phyloP scores from a whole-genome alignment of 495 filamentous ascomycete species.

The Aspergillus haitiensis region DNA sequence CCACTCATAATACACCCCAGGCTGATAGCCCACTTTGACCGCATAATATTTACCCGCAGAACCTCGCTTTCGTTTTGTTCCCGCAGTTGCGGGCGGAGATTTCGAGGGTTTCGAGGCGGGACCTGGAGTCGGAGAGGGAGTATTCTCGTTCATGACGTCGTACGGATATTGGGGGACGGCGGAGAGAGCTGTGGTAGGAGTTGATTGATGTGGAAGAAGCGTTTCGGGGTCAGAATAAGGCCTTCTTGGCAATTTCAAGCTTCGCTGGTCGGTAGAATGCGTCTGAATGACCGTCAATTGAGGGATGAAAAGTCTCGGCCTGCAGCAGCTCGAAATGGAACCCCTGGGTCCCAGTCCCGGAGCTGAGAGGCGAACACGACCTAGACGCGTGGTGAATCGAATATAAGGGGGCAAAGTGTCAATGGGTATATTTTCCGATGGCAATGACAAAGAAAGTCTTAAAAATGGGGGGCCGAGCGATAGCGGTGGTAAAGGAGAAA shows the following conservation, averaged over 20 bases:
- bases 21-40: constrained; percentile 71
- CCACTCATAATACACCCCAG: constrained; percentile 89
- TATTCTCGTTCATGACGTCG: constrained; percentile 35
- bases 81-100: constrained; percentile 41
- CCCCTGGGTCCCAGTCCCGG: constrained; percentile 32
- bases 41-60: constrained; percentile 77
- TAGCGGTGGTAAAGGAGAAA: too few species aligned
- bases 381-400: constrained; percentile 27
- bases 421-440: constrained; percentile 6
- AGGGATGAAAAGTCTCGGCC: constrained; percentile 27
- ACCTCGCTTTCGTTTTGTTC: constrained; percentile 65
- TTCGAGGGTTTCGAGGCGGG: constrained; percentile 35
- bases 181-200: background rate
- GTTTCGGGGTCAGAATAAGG: constrained; percentile 8
- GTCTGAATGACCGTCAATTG: constrained; percentile 14
- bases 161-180: background rate
- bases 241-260: constrained; percentile 14
- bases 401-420: constrained; percentile 42
- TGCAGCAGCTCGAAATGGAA: constrained; percentile 38
- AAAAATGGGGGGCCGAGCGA: background rate
- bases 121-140: constrained; percentile 43
- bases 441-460: background rate
- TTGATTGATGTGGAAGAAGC: background rate
- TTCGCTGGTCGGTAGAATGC: constrained; percentile 11
- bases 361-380: constrained; percentile 27